Evolutionary conservation across 192 early-diverging fungal species (phyloP).

Genomic region (Backusella morwellensis): DNA sequence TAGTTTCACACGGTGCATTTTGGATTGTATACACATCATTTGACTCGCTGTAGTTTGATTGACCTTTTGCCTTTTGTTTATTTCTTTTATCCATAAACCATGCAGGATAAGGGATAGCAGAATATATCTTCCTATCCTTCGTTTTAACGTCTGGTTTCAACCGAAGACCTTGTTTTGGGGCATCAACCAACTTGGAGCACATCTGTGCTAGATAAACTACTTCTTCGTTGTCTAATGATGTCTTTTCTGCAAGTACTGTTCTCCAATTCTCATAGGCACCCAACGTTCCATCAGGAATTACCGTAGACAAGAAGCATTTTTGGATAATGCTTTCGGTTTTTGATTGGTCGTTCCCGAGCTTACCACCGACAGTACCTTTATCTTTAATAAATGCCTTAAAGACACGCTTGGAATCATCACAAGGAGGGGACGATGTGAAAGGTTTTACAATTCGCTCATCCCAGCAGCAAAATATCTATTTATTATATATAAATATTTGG

Average conservation of each 20-base stretch:
- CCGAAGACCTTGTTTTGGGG: constrained; percentile 33
- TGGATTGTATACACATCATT: neutral
- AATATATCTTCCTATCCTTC: constrained; percentile 5
- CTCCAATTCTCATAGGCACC: constrained; percentile 29
- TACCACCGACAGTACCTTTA: neutral
- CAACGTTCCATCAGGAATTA: constrained; percentile 4
- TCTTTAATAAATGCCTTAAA: constrained; percentile 19
- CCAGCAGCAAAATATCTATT: constrained; percentile 41
- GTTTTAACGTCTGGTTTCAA: neutral
- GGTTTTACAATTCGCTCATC: constrained; percentile 28
- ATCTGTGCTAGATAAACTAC: constrained; percentile 35
- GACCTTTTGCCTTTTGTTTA: neutral
- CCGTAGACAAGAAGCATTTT: neutral
- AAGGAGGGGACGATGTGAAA: constrained; percentile 13
- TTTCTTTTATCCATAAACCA: constrained; percentile 31
- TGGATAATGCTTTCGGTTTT: constrained; percentile 9
- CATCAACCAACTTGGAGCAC: constrained; percentile 30
- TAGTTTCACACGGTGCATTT: constrained; percentile 4
- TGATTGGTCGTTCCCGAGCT: neutral
- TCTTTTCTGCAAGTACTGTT: constrained; percentile 18
- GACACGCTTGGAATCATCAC: neutral
- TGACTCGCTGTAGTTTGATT: neutral
- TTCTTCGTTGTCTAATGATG: constrained; percentile 18
- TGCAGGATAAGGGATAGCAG: constrained; percentile 1
- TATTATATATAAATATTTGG: neutral